Evolutionary conservation across 202 grass and related monocot species (phyloP), one percentile per base, ranked within the genome.

Genomic region (Panicum virgatum): DNA sequence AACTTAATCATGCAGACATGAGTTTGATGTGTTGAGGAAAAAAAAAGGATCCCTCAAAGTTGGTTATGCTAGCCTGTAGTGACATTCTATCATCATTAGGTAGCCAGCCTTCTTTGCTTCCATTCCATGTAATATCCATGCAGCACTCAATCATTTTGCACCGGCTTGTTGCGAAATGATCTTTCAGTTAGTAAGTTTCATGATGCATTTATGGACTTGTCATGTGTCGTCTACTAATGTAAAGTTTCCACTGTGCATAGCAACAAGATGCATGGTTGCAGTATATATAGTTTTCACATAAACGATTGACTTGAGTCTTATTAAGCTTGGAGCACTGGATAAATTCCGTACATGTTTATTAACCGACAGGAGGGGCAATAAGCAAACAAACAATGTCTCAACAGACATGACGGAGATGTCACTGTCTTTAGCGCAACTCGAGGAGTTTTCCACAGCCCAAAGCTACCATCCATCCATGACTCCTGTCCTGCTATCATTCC

Each of bases 1-100:
- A 69, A 79, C 34, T 86, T 86, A 85, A 86, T 90, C 83, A 90
- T 86, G 74, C 83, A 78, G 37, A 19, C 67, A 69, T 79, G 26
- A 86, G 74, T 57, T 90, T 8, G 67, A n/a, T n/a, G 43, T 75
- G 44, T 75, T 25, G 67, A 67, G 32, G 23, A 3, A 5, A 26
- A 23, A 79, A 74, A 50, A 20, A 22, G 46, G 52, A 52, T 38
- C 25, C 73, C 62, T 23, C 64, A 85, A 89, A 86, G 83, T 53
- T 82, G 66, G 67, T 25, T 48, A 53, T 82, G 88, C 66, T 74
- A 83, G 83, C 63, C 78, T 86, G 83, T 86, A 60, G 79, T 86
- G 73, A 83, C 83, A 86, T 79, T 78, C 72, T 84, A 69, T 76
- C 32, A 62, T 80, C 38, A 75, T 84, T 62, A 65, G 32, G 15